Percentiles rank a stretch among this genome's conserved stretches.
Conservation (phyloP, 1,284 basidiomycete genomes). For the Ganoderma boninense region DNA sequence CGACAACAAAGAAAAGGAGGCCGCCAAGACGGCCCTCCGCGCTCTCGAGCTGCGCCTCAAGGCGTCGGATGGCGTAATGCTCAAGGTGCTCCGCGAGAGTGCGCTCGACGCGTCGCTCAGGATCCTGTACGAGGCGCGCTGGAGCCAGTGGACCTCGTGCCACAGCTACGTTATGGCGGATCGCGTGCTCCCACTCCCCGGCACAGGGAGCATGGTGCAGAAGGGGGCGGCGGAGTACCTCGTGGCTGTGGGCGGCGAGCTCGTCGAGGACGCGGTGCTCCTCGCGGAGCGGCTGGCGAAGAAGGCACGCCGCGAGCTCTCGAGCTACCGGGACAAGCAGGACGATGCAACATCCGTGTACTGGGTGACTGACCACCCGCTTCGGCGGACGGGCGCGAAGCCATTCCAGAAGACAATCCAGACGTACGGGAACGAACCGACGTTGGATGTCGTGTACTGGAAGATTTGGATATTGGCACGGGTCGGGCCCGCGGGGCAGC, state of each 20-base stretch:
- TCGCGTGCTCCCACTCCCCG: constrained; percentile 5
- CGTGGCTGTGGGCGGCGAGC: constrained; percentile 1
- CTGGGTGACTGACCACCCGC: constrained; percentile 28
- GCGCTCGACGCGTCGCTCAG: constrained; percentile 25
- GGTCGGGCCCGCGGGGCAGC: constrained; percentile 14
- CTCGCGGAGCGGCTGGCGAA: background rate
- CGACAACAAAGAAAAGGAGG: background rate
- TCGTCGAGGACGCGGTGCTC: background rate
- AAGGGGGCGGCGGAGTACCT: constrained; percentile 4
- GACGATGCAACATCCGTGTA: constrained; percentile 11
- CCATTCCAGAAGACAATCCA: constrained; percentile 18
- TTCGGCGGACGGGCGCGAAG: background rate
- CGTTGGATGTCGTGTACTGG: constrained; percentile 26
- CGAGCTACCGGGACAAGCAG: no score
- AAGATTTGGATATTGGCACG: constrained; percentile 28
- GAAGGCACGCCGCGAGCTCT: background rate
- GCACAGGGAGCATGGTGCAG: background rate
- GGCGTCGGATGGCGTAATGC: constrained; percentile 31
- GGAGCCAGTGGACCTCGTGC: background rate
- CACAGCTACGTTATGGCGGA: constrained; percentile 14
- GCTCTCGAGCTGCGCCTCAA: constrained; percentile 36
- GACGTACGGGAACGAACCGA: constrained; percentile 32
- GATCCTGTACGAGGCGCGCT: constrained; percentile 20
- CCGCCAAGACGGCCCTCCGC: constrained; percentile 3
- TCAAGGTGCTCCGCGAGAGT: constrained; percentile 7